Evolutionary conservation across 73 alveolate species (phyloP).

Genomic region (Diophrys appendiculata): DNA sequence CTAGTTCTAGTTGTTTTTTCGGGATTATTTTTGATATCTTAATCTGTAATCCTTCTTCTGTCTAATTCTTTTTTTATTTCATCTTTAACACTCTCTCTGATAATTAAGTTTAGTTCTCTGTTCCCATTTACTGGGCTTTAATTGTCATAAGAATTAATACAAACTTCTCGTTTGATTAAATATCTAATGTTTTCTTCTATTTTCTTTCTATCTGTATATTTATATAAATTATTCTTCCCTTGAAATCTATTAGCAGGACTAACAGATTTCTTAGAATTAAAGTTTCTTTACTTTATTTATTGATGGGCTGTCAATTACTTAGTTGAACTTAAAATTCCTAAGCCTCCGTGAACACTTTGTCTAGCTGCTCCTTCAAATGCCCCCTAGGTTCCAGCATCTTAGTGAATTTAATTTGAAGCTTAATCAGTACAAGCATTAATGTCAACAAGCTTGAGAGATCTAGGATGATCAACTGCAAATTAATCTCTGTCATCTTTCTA

Average conservation of each 20-base stretch:
- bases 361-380: no score
- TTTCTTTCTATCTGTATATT: slow-evolving; percentile 8
- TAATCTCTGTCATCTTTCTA: not conserved
- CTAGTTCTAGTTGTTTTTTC: not conserved
- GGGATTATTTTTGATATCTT: not conserved
- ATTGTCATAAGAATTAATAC: no score
- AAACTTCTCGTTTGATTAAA: no score
- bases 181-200: slow-evolving; percentile 5
- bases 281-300: no score
- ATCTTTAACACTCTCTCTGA: not conserved
- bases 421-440: not conserved
- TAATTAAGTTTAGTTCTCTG: not conserved
- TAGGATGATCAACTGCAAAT: not conserved
- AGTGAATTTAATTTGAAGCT: not conserved
- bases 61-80: not conserved
- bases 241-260: not conserved
- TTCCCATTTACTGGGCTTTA: no score
- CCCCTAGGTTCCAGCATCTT: no score
- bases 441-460: not conserved
- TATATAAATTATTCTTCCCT: slow-evolving; percentile 4
- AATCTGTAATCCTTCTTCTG: no score
- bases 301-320: no score
- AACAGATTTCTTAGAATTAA: no score
- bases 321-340: no score
- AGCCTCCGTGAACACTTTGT: no score